Percentiles rank a stretch among this genome's conserved stretches.
phyloP scores from a whole-genome alignment of 1,284 basidiomycete genomes.

The Megacollybia platyphylla region DNA sequence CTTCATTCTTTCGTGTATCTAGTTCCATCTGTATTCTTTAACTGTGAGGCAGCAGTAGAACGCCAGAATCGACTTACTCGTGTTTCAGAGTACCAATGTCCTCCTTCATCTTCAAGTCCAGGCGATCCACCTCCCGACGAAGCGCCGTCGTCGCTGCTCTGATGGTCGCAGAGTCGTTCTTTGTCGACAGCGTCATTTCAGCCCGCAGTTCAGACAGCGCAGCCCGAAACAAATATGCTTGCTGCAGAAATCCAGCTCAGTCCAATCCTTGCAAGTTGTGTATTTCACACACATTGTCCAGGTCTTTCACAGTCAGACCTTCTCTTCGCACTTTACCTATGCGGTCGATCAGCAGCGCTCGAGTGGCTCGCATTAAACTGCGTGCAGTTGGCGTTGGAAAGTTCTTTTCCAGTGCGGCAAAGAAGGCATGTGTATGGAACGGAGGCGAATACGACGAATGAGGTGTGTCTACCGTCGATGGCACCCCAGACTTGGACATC shows the following conservation, averaged over 20 bases:
- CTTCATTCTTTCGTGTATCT: slow-evolving; percentile 88
- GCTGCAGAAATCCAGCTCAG: slow-evolving; percentile 30
- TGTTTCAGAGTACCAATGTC: slow-evolving; percentile 84
- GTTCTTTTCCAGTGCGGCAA: slow-evolving; percentile 49
- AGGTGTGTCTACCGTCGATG: no score
- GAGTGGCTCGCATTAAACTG: slow-evolving; percentile 79
- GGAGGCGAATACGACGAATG: slow-evolving; percentile 20
- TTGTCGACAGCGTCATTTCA: slow-evolving; percentile 73
- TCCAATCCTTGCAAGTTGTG: neutral
- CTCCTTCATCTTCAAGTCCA: slow-evolving; percentile 91
- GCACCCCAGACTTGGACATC: no score
- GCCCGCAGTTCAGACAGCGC: slow-evolving; percentile 86
- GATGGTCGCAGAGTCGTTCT: slow-evolving; percentile 79
- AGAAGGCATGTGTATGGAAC: slow-evolving; percentile 55
- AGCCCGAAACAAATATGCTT: slow-evolving; percentile 93
- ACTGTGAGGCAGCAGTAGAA: slow-evolving; percentile 2
- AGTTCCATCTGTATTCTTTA: slow-evolving; percentile 88
- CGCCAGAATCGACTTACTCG: slow-evolving; percentile 49
- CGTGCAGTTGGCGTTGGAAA: slow-evolving; percentile 61
- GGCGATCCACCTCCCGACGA: slow-evolving; percentile 78
- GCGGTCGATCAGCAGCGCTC: slow-evolving; percentile 68
- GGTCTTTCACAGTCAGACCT: slow-evolving; percentile 72
- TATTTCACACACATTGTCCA: slow-evolving; percentile 72
- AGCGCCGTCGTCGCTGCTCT: slow-evolving; percentile 65
- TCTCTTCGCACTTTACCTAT: slow-evolving; percentile 64